Base-by-base conservation (phyloP, 495 filamentous ascomycete species). In the Aspergillus cristatus region DNA sequence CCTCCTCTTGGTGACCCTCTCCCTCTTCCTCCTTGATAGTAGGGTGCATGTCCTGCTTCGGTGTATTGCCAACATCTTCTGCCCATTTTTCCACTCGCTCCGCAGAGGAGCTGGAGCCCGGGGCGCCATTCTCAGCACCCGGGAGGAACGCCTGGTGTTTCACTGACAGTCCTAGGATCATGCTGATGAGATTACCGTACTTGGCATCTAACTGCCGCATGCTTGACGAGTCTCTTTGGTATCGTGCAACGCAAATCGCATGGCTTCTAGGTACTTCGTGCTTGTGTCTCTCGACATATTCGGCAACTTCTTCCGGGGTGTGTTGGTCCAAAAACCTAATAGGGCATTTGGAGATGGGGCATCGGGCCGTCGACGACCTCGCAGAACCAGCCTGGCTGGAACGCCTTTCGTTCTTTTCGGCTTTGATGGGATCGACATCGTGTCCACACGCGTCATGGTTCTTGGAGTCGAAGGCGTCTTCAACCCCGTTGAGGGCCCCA, bases 181-280 rank as follows among this genome's bases (percentile, higher is more conserved):
- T 94, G 60, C 72, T 89, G 40, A 82, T 85, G 16, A 94, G 66
- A 49, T 76, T 86, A 3, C 86, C 88, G 46, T 95, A 95, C 48
- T 95, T 95, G 28, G 83, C 84, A 51, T 95, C 88, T 17, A 95
- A 66, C 50, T 87, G 81, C 38, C 75, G 75, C 48, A 94, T 86
- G 42, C 84, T 82, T 42, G 82, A 73, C 18, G 83, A 77, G 51
- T 89, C 88, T 52, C 72, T 75, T 54, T 94, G 86, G 56, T 88
- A 93, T 28, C 88, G 75, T 45, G 79, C 76, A 38, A 95, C 82
- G 54, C 88, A 95, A 14, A 94, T 76, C 42, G 88, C 86, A 58
- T 95, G 88, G 48, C 85, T 91, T 41, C 88, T 71, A 3, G 88
- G 88, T 18, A 95, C 75, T 46, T 94, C 84, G 50, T 95, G 87